phyloP scores from a whole-genome alignment of 2,329 filamentous ascomycete genomes.

The Trichoderma simmonsii region DNA sequence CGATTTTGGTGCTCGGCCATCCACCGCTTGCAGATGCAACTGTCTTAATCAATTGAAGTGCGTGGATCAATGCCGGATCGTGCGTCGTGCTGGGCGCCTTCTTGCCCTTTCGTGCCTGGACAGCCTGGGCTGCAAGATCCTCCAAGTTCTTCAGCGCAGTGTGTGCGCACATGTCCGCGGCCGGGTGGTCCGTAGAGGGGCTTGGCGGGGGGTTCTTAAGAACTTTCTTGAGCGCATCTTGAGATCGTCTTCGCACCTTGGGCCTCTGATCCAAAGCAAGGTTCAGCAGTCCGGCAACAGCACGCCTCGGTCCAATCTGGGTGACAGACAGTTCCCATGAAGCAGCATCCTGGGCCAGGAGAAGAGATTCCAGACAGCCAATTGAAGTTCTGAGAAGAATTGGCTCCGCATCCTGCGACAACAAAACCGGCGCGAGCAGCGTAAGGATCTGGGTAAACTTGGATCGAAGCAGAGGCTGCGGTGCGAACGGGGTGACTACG shows the following conservation, averaged over 20 bases:
- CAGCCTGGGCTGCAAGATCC: conserved; percentile 65
- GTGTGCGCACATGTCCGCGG: conserved; percentile 93
- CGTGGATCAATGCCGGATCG: conserved; percentile 85
- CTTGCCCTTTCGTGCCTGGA: conserved; percentile 57
- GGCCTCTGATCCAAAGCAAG: conserved; percentile 83
- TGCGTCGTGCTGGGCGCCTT: conserved; percentile 62
- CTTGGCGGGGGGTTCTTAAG: conserved; percentile 84
- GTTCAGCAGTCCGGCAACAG: conserved; percentile 79
- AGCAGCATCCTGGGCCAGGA: conserved; percentile 81
- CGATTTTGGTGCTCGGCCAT: conserved; percentile 96
- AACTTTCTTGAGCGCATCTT: conserved; percentile 81
- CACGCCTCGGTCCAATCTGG: conserved; percentile 80
- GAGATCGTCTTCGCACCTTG: conserved; percentile 90
- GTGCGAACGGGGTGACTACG: conserved; percentile 79
- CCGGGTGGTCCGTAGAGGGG: conserved; percentile 89
- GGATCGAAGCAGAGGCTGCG: conserved; percentile 80
- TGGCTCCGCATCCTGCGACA: conserved; percentile 77
- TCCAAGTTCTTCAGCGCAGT: conserved; percentile 78
- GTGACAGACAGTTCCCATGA: conserved; percentile 85
- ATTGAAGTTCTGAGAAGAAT: conserved; percentile 83
- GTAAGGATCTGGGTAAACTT: conserved; percentile 94
- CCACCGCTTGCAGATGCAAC: conserved; percentile 83
- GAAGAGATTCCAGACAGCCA: conserved; percentile 86
- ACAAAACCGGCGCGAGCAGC: conserved; percentile 78
- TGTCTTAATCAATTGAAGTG: conserved; percentile 86